Conservation (phyloP, 2,329 filamentous ascomycete genomes). For the Alternaria hordeiaustralica region DNA sequence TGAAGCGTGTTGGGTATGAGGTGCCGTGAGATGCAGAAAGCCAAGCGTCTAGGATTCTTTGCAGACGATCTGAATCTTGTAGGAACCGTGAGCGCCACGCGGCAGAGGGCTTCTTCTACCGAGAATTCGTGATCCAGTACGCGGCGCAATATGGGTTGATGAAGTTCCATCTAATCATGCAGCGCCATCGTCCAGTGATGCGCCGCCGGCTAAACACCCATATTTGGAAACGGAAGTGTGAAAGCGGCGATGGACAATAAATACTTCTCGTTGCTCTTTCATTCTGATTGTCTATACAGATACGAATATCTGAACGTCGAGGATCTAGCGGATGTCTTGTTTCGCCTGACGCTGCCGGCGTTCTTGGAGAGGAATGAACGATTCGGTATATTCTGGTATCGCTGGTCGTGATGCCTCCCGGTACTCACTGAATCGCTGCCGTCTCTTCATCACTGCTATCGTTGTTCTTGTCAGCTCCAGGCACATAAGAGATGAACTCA, state of each 20-base stretch:
- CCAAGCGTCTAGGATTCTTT: constrained; percentile 1
- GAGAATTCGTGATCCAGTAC: constrained; percentile 5
- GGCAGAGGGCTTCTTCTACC: constrained; percentile 1
- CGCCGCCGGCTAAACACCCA: constrained; percentile 15
- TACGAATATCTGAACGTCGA: neutral
- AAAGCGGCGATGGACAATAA: neutral
- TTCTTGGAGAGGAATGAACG: too few relatives aligned
- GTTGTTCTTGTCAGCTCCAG: neutral
- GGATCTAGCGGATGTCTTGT: neutral
- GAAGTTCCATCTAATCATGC: constrained; percentile 12
- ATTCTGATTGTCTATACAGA: neutral
- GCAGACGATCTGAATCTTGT: neutral
- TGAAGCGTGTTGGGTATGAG: neutral
- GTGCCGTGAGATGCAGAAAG: neutral
- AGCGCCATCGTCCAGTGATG: constrained; percentile 4
- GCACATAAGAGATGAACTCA: neutral
- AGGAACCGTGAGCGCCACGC: constrained; percentile 6
- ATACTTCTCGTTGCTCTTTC: neutral
- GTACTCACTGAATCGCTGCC: neutral
- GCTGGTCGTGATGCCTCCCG: neutral
- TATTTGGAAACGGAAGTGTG: neutral
- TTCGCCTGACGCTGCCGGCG: too few relatives aligned
- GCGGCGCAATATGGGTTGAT: constrained; percentile 20
- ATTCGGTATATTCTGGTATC: neutral
- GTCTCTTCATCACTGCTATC: neutral